Evolutionary conservation across 495 filamentous ascomycete species (phyloP).

Genomic region (Trichoderma virens): DNA sequence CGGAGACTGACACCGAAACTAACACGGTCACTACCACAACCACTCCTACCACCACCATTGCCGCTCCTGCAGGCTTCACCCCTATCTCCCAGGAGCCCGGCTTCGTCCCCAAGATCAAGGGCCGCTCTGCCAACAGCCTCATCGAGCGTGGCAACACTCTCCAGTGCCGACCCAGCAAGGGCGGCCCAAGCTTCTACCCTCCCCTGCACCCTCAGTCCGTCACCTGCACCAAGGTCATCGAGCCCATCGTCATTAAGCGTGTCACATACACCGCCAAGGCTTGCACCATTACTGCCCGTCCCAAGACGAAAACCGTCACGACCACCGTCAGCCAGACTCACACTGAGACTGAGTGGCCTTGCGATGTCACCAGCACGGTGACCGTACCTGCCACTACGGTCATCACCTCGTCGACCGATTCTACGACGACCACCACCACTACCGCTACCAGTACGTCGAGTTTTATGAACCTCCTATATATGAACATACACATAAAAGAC

Average conservation of each 20-base stretch:
- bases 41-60: not conserved
- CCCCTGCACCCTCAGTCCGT: constrained; percentile 6
- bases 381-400: not conserved
- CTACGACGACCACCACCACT: not conserved
- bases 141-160: not conserved
- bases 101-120: not conserved
- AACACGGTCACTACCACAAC: not conserved
- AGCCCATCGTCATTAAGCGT: not conserved
- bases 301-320: not conserved
- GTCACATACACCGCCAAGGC: not conserved
- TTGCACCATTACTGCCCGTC: not conserved
- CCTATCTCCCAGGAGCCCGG: not conserved
- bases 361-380: not conserved
- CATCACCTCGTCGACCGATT: not conserved
- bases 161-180: not conserved
- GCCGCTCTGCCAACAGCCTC: not conserved
- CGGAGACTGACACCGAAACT: not conserved
- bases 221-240: not conserved
- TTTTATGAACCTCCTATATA: too few species aligned
- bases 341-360: not conserved
- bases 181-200: not conserved
- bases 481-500: not conserved
- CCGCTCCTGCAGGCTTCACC: not conserved
- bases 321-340: not conserved
- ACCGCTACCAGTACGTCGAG: not conserved